phyloP scores from a whole-genome alignment of 495 filamentous ascomycete species.

The Aspergillus sparsus region DNA sequence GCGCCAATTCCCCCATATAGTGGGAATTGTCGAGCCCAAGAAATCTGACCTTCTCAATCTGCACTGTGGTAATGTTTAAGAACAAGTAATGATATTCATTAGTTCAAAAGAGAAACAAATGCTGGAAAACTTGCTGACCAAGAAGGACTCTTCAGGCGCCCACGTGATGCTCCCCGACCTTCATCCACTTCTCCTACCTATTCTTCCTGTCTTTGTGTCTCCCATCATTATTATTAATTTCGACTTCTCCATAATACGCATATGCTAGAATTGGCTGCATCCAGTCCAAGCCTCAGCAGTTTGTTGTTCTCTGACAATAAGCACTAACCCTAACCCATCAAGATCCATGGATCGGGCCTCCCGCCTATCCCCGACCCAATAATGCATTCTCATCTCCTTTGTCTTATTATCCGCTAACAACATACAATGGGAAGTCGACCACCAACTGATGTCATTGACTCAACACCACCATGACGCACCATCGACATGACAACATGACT shows the following conservation, averaged over 20 bases:
- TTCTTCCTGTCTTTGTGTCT: background rate
- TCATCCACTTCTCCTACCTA: background rate
- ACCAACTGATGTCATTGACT: slow-evolving; percentile 26
- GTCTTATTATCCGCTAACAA: background rate
- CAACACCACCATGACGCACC: background rate
- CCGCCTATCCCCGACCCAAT: slow-evolving; percentile 9
- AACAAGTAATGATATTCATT: no score
- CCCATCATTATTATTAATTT: background rate
- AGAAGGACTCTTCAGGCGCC: background rate
- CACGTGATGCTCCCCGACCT: background rate
- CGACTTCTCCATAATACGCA: background rate
- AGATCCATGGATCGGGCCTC: slow-evolving; percentile 5
- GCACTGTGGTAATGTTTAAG: no score
- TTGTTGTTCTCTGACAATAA: background rate
- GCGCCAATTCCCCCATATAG: no score
- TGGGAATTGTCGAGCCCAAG: no score
- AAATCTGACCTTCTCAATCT: no score
- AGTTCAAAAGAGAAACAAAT: no score
- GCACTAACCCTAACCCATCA: background rate
- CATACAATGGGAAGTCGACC: background rate
- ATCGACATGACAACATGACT: slow-evolving; percentile 28
- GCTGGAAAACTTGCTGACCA: no score
- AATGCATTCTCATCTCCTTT: slow-evolving; percentile 9
- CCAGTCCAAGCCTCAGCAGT: background rate
- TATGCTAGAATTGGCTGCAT: background rate